Conservation (phyloP, 768 basidiomycete species). For the Boletellus emodensis region DNA sequence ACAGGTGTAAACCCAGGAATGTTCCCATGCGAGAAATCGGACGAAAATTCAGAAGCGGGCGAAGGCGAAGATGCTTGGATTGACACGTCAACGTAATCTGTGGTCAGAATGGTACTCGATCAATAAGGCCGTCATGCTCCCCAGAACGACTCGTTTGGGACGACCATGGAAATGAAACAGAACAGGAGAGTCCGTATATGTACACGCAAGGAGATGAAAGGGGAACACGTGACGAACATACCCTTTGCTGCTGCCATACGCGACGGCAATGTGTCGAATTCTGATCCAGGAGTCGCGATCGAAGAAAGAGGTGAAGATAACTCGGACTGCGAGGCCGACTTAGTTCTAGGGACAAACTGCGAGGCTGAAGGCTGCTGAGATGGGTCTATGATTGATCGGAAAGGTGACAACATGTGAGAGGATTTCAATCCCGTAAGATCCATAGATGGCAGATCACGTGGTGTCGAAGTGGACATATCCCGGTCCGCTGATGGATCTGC, state of each 20-base stretch:
- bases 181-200: neutral
- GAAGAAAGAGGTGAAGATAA: neutral
- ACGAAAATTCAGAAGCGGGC: neutral
- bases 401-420: neutral
- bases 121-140: neutral
- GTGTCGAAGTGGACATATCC: neutral
- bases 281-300: neutral
- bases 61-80: slow-evolving; percentile 9
- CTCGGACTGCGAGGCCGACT: neutral
- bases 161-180: neutral
- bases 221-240: neutral
- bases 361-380: neutral
- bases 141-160: neutral
- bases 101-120: neutral
- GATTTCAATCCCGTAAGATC: neutral
- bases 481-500: neutral
- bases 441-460: neutral
- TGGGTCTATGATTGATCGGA: neutral
- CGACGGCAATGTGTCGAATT: neutral
- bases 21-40: neutral
- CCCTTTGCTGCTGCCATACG: slow-evolving; percentile 1
- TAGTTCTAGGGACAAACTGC: neutral
- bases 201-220: neutral
- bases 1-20: slow-evolving; percentile 1
- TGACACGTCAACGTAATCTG: slow-evolving; percentile 14